Conservation (phyloP, 768 basidiomycete genomes). For the Leccinum aurantiacum region DNA sequence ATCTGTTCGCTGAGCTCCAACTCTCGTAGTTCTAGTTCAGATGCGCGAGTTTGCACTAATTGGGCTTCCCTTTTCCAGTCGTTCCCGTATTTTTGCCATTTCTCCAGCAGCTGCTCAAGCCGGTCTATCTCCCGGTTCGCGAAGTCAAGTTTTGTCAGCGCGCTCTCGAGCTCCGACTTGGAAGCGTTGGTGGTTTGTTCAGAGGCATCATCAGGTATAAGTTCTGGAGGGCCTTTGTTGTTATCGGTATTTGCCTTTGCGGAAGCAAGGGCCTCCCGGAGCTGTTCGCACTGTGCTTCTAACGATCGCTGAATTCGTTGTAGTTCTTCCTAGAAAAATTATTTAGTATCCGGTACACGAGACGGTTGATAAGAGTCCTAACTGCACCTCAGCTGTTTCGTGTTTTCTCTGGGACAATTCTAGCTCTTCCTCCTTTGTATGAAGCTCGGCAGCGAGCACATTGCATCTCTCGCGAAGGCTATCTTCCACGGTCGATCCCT, state of each 20-base stretch:
- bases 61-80: constrained; percentile 28
- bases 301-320: constrained; percentile 14
- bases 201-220: constrained; percentile 6
- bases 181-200: not conserved
- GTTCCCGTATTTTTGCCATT: constrained; percentile 28
- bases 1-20: constrained; percentile 10
- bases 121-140: constrained; percentile 21
- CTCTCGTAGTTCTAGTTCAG: constrained; percentile 14
- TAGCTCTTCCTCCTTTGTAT: constrained; percentile 20
- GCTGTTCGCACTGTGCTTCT: constrained; percentile 20
- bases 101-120: constrained; percentile 18
- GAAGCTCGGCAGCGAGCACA: constrained; percentile 20
- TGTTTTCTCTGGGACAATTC: constrained; percentile 15
- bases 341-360: constrained; percentile 9
- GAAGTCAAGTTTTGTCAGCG: constrained; percentile 12
- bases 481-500: constrained; percentile 1
- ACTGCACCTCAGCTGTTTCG: constrained; percentile 23
- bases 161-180: constrained; percentile 6
- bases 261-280: constrained; percentile 17
- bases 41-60: constrained; percentile 9
- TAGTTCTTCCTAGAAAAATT: constrained; percentile 21
- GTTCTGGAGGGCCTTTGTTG: constrained; percentile 3
- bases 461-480: constrained; percentile 16
- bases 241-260: constrained; percentile 4
- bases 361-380: not conserved